These are phyloP conservation scores for Colletotrichum echinochloae DNA, from an alignment of 2,329 filamentous ascomycete species.

Conservation along the genomic window DNA sequence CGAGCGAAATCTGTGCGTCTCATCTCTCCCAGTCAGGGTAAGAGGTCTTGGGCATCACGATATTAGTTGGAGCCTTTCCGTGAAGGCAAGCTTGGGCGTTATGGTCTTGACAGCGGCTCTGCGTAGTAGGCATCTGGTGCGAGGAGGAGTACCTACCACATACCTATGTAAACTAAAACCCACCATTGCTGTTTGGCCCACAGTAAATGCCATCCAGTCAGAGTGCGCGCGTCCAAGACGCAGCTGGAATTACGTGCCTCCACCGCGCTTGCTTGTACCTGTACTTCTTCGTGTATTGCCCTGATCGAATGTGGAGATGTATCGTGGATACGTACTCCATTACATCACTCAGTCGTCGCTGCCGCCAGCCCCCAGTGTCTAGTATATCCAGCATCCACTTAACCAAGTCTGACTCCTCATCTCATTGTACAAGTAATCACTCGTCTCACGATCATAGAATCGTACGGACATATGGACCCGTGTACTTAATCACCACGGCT, in stretches of 20 bases:
- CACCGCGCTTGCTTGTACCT: neutral
- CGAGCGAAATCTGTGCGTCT: conserved; percentile 1
- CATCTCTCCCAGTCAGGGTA: neutral
- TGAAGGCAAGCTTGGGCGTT: neutral
- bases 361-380: conserved; percentile 1
- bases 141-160: neutral
- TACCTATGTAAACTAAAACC: no score
- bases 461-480: neutral
- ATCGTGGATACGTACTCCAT: conserved; percentile 15
- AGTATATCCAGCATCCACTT: neutral
- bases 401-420: conserved; percentile 17
- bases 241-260: neutral
- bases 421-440: conserved; percentile 5
- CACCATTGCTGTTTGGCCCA: neutral
- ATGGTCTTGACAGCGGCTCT: neutral
- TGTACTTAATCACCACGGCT: neutral
- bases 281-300: neutral
- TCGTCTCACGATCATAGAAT: neutral
- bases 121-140: neutral
- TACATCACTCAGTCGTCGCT: conserved; percentile 21
- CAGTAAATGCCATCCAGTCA: neutral
- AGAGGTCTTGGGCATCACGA: neutral
- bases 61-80: neutral
- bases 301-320: conserved; percentile 7
- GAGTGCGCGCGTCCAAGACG: neutral